These are phyloP conservation scores for Phytophthora tubulina DNA, from an alignment of 352 stramenopile genomes.

Conservation along the genomic window DNA sequence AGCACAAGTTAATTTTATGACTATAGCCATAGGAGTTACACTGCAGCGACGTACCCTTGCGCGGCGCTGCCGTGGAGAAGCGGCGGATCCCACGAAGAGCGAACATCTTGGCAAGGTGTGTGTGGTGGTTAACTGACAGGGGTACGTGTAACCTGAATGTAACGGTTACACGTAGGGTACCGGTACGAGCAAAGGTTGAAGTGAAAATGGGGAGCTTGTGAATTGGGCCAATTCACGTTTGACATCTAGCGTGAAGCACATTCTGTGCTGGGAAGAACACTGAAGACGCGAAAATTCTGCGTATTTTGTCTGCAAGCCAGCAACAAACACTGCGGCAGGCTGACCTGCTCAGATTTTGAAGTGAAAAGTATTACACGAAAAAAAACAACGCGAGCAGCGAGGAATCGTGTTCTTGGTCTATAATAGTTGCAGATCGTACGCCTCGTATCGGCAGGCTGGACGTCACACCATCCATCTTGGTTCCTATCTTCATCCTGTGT, in stretches of 20 bases:
- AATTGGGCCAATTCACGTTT: too few species aligned
- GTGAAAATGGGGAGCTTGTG: background rate
- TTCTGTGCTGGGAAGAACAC: background rate
- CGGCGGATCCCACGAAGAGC: conserved; percentile 46
- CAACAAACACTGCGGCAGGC: too few species aligned
- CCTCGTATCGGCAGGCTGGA: background rate
- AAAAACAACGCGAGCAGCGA: conserved; percentile 4
- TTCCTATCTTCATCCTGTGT: conserved; percentile 11
- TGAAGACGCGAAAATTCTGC: too few species aligned
- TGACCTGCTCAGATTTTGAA: too few species aligned
- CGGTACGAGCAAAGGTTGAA: background rate
- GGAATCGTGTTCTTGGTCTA: conserved; percentile 27
- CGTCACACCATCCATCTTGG: conserved; percentile 4
- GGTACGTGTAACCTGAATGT: background rate
- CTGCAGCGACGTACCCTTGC: conserved; percentile 41
- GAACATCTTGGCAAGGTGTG: conserved; percentile 36
- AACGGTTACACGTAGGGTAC: background rate
- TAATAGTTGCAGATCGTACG: conserved; percentile 33
- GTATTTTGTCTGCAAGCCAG: too few species aligned
- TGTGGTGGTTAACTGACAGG: conserved; percentile 8
- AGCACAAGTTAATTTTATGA: background rate
- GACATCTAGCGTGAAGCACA: background rate
- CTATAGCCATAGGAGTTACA: background rate
- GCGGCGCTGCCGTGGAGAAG: conserved; percentile 56
- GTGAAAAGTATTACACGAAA: background rate